phyloP scores from a whole-genome alignment of 2,329 filamentous ascomycete genomes.

The Venturia nashicola region DNA sequence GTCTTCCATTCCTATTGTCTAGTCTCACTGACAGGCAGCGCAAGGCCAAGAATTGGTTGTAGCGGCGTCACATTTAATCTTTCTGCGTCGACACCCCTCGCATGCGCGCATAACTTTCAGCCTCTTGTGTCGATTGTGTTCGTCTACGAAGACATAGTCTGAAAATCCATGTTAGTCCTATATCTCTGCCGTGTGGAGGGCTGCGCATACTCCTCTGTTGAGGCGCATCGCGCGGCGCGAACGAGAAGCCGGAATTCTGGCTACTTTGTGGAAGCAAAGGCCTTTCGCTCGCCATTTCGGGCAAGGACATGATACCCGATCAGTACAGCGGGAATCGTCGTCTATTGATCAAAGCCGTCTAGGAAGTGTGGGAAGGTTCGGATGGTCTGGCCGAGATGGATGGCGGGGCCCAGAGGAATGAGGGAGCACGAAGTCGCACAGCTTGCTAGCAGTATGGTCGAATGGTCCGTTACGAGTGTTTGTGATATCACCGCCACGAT shows the following conservation, averaged over 20 bases:
- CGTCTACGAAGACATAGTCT: conserved; percentile 99
- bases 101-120: conserved; percentile 87
- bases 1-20: not conserved
- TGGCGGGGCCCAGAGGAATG: not conserved
- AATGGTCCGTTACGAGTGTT: not conserved
- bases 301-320: not conserved
- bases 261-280: conserved; percentile 3
- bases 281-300: conserved; percentile 47
- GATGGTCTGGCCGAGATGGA: not conserved
- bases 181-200: conserved; percentile 12
- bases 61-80: conserved; percentile 96
- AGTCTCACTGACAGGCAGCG: conserved; percentile 52
- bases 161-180: conserved; percentile 12
- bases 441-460: not conserved
- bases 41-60: conserved; percentile 98
- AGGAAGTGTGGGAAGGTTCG: not conserved
- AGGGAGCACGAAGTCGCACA: not conserved
- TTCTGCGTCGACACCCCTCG: conserved; percentile 84
- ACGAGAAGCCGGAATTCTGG: not conserved
- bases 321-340: not conserved
- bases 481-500: not conserved
- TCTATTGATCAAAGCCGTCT: not conserved
- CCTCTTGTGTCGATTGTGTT: conserved; percentile 95
- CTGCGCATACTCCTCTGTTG: conserved; percentile 6
- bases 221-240: conserved; percentile 7